These are phyloP conservation scores for Termitomyces sp. DNA, from an alignment of 768 basidiomycete species.

Conservation along the genomic window DNA sequence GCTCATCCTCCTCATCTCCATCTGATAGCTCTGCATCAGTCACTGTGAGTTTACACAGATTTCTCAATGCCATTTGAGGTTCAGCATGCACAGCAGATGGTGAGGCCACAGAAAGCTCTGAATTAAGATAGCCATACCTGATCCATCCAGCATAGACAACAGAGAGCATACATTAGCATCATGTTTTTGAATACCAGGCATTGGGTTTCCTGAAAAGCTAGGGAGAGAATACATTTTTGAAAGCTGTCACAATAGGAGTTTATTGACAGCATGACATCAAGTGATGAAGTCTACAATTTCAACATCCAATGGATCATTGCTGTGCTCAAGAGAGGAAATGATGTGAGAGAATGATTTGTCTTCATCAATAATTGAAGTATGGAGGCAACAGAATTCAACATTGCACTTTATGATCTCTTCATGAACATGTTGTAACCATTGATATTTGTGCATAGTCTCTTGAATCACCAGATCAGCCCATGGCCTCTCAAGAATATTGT, in stretches of 20 bases:
- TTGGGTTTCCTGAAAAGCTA: not conserved
- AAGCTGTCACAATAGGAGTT: not conserved
- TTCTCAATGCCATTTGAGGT: too few species aligned
- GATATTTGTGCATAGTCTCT: slow-evolving; percentile 6
- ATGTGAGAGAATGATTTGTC: not conserved
- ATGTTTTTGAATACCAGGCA: not conserved
- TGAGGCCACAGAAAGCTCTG: too few species aligned
- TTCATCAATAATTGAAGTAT: slow-evolving; percentile 1
- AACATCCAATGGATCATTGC: not conserved
- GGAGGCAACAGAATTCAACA: slow-evolving; percentile 4
- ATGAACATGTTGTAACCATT: not conserved
- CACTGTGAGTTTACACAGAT: too few species aligned
- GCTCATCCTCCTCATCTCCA: not conserved
- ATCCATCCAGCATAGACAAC: too few species aligned
- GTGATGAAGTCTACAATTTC: not conserved
- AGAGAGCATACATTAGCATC: too few species aligned
- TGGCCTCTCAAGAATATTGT: not conserved
- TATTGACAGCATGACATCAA: not conserved
- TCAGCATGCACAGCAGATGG: too few species aligned
- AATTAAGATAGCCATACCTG: too few species aligned
- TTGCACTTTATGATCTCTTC: slow-evolving; percentile 3
- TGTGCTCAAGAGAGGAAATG: not conserved
- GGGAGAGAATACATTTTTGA: not conserved
- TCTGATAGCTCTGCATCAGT: not conserved
- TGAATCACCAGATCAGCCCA: slow-evolving; percentile 3